A percentile compares a stretch with the other conserved stretches of the same genome.
phyloP scores from a whole-genome alignment of 345 rosid species.

The Hirschfeldia incana region DNA sequence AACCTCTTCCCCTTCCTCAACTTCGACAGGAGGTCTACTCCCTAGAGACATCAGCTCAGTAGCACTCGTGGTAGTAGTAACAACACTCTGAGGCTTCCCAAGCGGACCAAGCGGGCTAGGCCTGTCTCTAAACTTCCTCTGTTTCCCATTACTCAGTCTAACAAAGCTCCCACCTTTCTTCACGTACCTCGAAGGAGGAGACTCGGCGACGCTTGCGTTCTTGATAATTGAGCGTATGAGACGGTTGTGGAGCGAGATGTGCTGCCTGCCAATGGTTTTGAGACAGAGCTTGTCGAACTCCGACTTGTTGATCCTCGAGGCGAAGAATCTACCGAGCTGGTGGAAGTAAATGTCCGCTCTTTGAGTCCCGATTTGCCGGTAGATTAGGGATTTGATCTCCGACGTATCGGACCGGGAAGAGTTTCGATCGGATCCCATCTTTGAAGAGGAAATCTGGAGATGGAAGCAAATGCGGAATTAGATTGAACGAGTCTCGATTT shows the following conservation, averaged over 20 bases:
- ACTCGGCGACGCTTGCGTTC: slow-evolving; percentile 61
- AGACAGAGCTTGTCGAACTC: slow-evolving; percentile 70
- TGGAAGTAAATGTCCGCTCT: slow-evolving; percentile 78
- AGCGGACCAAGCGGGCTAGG: slow-evolving; percentile 78
- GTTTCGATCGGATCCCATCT: slow-evolving; percentile 30
- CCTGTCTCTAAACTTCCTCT: slow-evolving; percentile 63
- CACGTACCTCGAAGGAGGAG: slow-evolving; percentile 48
- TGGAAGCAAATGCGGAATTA: background rate
- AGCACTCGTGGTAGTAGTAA: slow-evolving; percentile 45
- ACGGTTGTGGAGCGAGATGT: slow-evolving; percentile 70
- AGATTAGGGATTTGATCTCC: slow-evolving; percentile 29
- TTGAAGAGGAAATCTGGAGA: background rate
- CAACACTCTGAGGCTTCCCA: slow-evolving; percentile 71
- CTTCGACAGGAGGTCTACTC: slow-evolving; percentile 81
- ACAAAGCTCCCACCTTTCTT: slow-evolving; percentile 43
- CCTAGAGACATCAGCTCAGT: slow-evolving; percentile 75
- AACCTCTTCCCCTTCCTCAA: slow-evolving; percentile 97
- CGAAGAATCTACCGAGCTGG: slow-evolving; percentile 60
- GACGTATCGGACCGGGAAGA: slow-evolving; percentile 14
- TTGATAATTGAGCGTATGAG: slow-evolving; percentile 64
- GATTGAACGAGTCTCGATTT: background rate
- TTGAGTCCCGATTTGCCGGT: slow-evolving; percentile 60
- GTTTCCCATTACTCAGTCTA: slow-evolving; percentile 41
- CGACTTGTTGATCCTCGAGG: slow-evolving; percentile 55
- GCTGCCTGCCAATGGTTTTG: slow-evolving; percentile 63